Base-by-base conservation (phyloP, 2,329 filamentous ascomycete species). In the Pseudogymnoascus sp. region DNA sequence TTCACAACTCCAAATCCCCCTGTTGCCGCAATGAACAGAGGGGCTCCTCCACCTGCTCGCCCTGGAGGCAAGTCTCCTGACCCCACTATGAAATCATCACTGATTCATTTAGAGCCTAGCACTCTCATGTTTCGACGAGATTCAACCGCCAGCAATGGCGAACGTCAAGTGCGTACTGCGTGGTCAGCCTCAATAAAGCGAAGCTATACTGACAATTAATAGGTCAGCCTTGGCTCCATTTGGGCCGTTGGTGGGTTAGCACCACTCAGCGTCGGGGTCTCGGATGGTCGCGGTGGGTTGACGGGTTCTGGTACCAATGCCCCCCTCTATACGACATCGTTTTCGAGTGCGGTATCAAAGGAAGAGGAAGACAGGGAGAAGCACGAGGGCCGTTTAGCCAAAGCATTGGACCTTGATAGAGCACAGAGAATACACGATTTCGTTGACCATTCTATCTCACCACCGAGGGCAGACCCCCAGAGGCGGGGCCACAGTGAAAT, bases 391-490 rank as follows among this genome's bases (percentile, higher is more conserved):
- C 84, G 91, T 28, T 75, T 99, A 61, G 91, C 92, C 7, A 77
- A 87, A 14, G 94, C 94, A 2, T 78, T 97, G 59, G 82, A 89
- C n/a, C 80, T 97, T 63, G 86, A 96, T 70, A 85, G 84, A 50
- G 78, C 82, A 30, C 78, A 81, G 25, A 83, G 84, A 64, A 77
- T 96, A 12, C 77, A 96, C 30, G 80, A 81, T 39, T 84, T 65
- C 69, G 64, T 33, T 67, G 70, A 59, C 64, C 64, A 33, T 65
- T 69, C 33, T 63, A 60, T 18, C 67, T 64, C 20, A 68, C 68
- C 35, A 38, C 41, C 68, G 57, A 70, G 68, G 20, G 68, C 66
- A 69, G 67, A 69, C 60, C 66, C 64, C 65, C 61, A 57, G 63
- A 12, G 68, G 62, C 65, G 64, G 66, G 62, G 68, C 59, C 68